phyloP scores from a whole-genome alignment of 2,329 filamentous ascomycete species.

The Neurospora sp. region DNA sequence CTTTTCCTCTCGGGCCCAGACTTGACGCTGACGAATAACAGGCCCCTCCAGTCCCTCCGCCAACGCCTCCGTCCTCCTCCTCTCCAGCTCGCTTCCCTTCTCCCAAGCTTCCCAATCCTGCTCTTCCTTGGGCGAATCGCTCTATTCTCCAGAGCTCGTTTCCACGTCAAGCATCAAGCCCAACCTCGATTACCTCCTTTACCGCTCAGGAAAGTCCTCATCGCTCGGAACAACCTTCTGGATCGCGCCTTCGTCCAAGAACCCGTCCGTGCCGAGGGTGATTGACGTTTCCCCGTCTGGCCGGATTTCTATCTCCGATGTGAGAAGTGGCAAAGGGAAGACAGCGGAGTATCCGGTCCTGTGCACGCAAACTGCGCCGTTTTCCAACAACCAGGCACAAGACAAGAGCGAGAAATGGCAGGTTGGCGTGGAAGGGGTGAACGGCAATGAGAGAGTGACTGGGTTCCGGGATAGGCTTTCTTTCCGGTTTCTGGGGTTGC shows the following conservation, averaged over 20 bases:
- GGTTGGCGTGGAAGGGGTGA: conserved; percentile 21
- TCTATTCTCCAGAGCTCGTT: conserved; percentile 24
- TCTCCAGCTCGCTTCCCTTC: conserved; percentile 23
- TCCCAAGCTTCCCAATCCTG: conserved; percentile 24
- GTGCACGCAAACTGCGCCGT: conserved; percentile 35
- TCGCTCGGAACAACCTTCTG: conserved; percentile 21
- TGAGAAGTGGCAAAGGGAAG: background rate
- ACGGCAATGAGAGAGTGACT: conserved; percentile 1
- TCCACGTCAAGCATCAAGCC: conserved; percentile 21
- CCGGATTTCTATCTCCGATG: conserved; percentile 4
- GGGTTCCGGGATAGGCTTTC: conserved; percentile 35
- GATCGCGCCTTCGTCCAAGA: conserved; percentile 21
- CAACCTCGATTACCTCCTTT: conserved; percentile 28
- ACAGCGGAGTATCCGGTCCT: conserved; percentile 23
- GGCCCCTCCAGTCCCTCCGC: conserved; percentile 24
- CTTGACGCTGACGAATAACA: conserved; percentile 10
- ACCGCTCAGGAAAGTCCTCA: conserved; percentile 19
- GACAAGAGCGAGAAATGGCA: conserved; percentile 27
- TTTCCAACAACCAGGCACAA: conserved; percentile 24
- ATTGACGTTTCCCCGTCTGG: conserved; percentile 22
- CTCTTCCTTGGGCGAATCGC: conserved; percentile 28
- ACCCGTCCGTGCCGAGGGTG: conserved; percentile 13
- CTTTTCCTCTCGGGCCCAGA: background rate
- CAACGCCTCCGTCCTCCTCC: conserved; percentile 24
- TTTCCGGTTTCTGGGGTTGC: conserved; percentile 41